Evolutionary conservation across 768 basidiomycete genomes (phyloP), one percentile per base, ranked within the genome.

Genomic region (Pholiota conissans): DNA sequence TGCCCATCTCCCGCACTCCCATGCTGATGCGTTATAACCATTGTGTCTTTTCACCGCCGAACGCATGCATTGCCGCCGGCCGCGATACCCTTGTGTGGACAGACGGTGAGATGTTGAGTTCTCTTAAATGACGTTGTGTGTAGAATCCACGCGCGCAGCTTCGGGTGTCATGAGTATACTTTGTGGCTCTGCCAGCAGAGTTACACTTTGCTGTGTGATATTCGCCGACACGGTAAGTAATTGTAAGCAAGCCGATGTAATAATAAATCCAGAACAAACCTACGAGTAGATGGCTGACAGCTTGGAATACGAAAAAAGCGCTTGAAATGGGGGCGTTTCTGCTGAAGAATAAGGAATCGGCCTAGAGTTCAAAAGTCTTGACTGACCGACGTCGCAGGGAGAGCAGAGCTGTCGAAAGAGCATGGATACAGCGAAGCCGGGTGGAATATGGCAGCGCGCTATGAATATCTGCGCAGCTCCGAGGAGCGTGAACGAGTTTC

Each of bases 401-500:
- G 42, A 45, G 42, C 18, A 45, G 18, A 4, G 20, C 3, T 18
- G 18, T 45, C n/a, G 42, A 9, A 39, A 10, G 37, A 10, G 37
- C 16, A 39, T 4, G 9, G 16, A 22, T 24, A 24, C 18, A 22
- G 42, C 42, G 42, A 45, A 45, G 5, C 42, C 42, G 42, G 42
- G 42, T 45, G 42, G 42, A 24, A 45, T 8, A 24, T 24, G 40
- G 40, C 49, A 50, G 40, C 16, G 28, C 52, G 42, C 53, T 54
- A 54, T 30, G 42, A 47, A 54, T 54, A 54, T 45, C 40, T 54
- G 53, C 53, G 53, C 53, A 54, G 53, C 22, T 30, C 53, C 40
- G 53, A 52, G 35, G 28, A 54, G 29, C 10, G 72, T 32, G 66
- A 72, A 8, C 67, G 72, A 0, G 57, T 80, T 13, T 47, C 76